phyloP scores from a whole-genome alignment of 2,329 filamentous ascomycete genomes.

The Ophiostoma quercus region DNA sequence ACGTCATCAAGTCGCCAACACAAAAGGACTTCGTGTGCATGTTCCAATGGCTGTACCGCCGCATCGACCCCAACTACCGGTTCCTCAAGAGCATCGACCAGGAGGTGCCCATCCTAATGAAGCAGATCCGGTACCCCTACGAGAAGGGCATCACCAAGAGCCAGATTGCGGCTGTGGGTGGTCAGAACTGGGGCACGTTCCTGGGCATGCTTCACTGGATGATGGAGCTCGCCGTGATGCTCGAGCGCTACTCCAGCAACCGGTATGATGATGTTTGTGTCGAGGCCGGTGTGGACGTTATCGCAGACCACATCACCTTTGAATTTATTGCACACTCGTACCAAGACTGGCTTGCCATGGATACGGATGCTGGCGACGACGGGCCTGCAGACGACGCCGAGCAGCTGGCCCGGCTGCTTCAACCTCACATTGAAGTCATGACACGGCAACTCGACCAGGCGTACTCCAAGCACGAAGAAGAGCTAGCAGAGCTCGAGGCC shows the following conservation, averaged over 20 bases:
- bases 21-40: conserved; percentile 98
- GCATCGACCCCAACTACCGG: conserved; percentile 87
- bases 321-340: conserved; percentile 87
- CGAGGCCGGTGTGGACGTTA: conserved; percentile 82
- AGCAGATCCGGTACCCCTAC: conserved; percentile 90
- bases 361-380: conserved; percentile 72
- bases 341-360: conserved; percentile 87
- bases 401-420: conserved; percentile 65
- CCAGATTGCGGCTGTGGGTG: conserved; percentile 88
- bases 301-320: conserved; percentile 88
- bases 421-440: conserved; percentile 84
- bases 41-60: conserved; percentile 96
- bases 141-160: conserved; percentile 95
- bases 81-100: conserved; percentile 95
- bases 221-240: conserved; percentile 94
- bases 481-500: conserved; percentile 78
- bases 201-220: conserved; percentile 95
- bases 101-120: conserved; percentile 86
- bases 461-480: conserved; percentile 77
- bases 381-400: conserved; percentile 75
- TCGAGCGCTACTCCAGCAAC: conserved; percentile 73
- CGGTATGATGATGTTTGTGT: conserved; percentile 86
- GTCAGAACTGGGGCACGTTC: conserved; percentile 95
- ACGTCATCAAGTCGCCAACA: conserved; percentile 87
- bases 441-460: conserved; percentile 77